Conservation (phyloP, 2,329 filamentous ascomycete species). For the Aspergillus eucalypticola region DNA sequence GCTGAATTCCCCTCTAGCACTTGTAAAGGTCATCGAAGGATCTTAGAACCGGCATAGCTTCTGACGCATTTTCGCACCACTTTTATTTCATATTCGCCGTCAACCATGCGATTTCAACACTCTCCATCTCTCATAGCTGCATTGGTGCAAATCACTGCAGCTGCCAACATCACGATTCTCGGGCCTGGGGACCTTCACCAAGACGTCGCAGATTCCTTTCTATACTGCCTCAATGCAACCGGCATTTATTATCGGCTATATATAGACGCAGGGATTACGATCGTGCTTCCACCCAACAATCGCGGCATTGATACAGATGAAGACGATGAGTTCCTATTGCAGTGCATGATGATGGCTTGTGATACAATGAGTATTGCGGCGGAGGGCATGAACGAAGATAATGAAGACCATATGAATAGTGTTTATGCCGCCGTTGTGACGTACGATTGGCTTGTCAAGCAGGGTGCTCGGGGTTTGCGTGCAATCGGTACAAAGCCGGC, state of each 20-base stretch:
- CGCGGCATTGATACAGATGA: not conserved
- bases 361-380: not conserved
- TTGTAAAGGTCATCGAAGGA: too few species aligned
- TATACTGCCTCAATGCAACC: not conserved
- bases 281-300: not conserved
- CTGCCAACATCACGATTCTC: not conserved
- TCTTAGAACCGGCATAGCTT: too few species aligned
- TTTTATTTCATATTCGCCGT: too few species aligned
- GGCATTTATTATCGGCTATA: not conserved
- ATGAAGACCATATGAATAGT: not conserved
- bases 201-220: not conserved
- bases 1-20: too few species aligned
- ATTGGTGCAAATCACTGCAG: not conserved
- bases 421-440: not conserved
- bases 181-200: not conserved
- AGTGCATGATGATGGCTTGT: not conserved
- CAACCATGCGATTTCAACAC: not conserved
- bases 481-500: not conserved
- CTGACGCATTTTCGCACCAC: too few species aligned
- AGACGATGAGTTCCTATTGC: not conserved
- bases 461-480: not conserved
- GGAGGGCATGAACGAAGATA: not conserved
- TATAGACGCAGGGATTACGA: not conserved
- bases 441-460: not conserved
- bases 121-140: not conserved